Conservation (phyloP, 345 rosid species). For the Arabidopsis suecica region DNA sequence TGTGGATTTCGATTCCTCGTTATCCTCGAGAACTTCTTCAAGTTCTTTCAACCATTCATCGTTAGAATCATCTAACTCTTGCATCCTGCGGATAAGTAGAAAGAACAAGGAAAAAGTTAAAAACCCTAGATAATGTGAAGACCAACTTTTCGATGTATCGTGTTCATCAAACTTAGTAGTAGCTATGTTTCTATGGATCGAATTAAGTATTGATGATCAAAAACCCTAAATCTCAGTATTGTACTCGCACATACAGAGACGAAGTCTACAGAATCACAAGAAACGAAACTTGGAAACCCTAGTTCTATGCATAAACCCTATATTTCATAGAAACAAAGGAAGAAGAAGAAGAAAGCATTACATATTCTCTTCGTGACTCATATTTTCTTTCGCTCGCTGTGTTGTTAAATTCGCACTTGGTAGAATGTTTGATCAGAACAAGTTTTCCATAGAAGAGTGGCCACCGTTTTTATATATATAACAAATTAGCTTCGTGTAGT, state of each 20-base stretch:
- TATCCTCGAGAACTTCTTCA: constrained; percentile 21
- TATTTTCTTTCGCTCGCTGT: constrained; percentile 1
- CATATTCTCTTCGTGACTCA: constrained; percentile 23
- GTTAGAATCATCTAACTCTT: not conserved
- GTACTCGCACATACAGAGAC: not conserved
- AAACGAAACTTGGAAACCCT: not conserved
- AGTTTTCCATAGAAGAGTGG: not conserved
- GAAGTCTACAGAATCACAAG: not conserved
- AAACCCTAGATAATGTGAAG: constrained; percentile 12
- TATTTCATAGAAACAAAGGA: not conserved
- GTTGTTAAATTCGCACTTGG: not conserved
- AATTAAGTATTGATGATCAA: constrained; percentile 2
- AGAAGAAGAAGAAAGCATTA: constrained; percentile 12
- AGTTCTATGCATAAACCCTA: constrained; percentile 9
- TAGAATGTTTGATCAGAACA: not conserved
- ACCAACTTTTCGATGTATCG: not conserved
- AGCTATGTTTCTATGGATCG: not conserved
- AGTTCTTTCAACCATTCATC: not conserved
- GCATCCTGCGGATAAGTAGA: not conserved
- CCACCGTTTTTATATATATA: constrained; percentile 6
- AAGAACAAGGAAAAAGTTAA: not conserved
- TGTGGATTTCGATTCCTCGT: constrained; percentile 29
- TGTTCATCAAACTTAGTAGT: not conserved
- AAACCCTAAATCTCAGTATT: constrained; percentile 9
- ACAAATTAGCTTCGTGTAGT: constrained; percentile 10